These are phyloP conservation scores for Trichoderma koningii DNA, from an alignment of 2,329 filamentous ascomycete species.

Conservation along the genomic window DNA sequence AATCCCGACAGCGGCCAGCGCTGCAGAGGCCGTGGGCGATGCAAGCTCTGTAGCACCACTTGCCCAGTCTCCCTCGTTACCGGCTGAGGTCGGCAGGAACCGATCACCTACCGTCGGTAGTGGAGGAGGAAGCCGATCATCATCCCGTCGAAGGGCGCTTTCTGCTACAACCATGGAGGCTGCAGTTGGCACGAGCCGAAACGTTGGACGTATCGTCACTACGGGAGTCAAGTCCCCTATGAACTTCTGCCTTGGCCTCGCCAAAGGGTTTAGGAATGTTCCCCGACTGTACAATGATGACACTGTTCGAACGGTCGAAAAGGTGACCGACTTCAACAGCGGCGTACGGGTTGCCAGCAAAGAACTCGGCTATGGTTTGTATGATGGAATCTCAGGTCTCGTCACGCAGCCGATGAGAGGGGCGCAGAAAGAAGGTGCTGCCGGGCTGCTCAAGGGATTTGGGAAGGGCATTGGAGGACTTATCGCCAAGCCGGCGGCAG, in stretches of 20 bases:
- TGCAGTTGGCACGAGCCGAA: conserved; percentile 65
- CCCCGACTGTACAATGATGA: conserved; percentile 84
- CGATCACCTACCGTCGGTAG: conserved; percentile 18
- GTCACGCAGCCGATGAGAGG: conserved; percentile 74
- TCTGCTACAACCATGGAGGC: conserved; percentile 51
- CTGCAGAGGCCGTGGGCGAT: neutral
- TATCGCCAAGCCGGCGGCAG: conserved; percentile 78
- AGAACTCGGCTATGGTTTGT: conserved; percentile 75
- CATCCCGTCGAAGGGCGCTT: conserved; percentile 10
- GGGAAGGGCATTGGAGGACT: conserved; percentile 83
- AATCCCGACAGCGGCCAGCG: neutral
- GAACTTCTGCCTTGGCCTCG: conserved; percentile 79
- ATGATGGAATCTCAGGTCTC: conserved; percentile 78
- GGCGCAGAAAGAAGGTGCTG: conserved; percentile 49
- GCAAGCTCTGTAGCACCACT: neutral
- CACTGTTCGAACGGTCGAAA: conserved; percentile 74
- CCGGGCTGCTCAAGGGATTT: conserved; percentile 74
- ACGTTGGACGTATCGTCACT: conserved; percentile 70
- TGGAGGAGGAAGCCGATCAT: conserved; percentile 11
- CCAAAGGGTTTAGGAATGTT: conserved; percentile 85
- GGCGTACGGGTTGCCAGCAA: conserved; percentile 78
- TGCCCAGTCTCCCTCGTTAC: neutral
- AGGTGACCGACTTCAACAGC: conserved; percentile 74
- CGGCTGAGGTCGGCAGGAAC: neutral
- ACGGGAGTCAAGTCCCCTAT: conserved; percentile 79